Base-by-base conservation (phyloP, 2,329 filamentous ascomycete species). In the Monosporascus sp. region DNA sequence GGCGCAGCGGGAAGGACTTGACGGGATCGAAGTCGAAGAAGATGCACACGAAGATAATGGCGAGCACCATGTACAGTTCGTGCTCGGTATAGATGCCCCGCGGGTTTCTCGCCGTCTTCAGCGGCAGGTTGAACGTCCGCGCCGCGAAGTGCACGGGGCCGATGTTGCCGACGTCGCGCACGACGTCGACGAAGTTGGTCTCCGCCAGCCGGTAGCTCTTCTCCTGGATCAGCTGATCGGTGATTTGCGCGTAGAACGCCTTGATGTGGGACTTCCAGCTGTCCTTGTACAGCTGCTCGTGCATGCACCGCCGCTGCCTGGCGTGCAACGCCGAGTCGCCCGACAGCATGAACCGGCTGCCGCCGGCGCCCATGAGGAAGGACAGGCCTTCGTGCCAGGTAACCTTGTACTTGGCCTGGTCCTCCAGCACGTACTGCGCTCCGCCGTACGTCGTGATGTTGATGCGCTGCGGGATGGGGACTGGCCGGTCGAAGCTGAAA, bases 101-200 rank as follows among this genome's bases (percentile, higher is more conserved):
- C 3, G 82, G 80, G 49, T 83, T 80, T 11, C 81, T 73, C 3
- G 68, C 65, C 0, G 81, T 84, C 72, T 89, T 88, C 39, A 90
- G 72, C 0, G 87, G 85, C 3, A 90, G 71, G 48, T 83, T 81
- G 64, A 89, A 87, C 22, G 77, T 75, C 5, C 79, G 77, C 2
- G 85, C 74, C 0, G 80, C 82, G 41, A 88, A 89, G 60, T 82
- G 76, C 3, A 84, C 81, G 6, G 86, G 85, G 0, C 77, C 79
- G 25, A 88, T 70, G 63, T 90, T 90, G 25, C 82, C 85, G 1
- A 90, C 79, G 52, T 89, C 84, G 24, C 84, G 80, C 9, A 89
- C 73, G 4, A 92, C 76, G 60, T 94, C 89, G 41, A 90, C 79
- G 64, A 89, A 85, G 50, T 80, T 80, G 52, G 78, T 76, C 8